Percentiles rank a stretch among this genome's conserved stretches.
These are phyloP conservation scores for Hevea brasiliensis DNA, from an alignment of 345 rosid species.

Conservation along the genomic window DNA sequence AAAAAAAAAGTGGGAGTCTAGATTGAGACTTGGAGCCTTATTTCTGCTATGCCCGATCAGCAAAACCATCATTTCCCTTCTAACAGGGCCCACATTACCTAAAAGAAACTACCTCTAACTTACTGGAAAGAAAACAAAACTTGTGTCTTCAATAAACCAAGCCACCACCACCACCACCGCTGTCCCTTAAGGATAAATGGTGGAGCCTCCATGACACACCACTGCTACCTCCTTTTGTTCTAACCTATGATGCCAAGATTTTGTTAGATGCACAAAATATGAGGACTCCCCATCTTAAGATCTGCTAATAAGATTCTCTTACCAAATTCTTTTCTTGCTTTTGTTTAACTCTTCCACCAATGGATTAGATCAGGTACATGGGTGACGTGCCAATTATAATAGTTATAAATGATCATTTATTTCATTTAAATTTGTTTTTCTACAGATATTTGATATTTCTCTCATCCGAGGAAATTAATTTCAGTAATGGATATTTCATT, in stretches of 20 bases:
- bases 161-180: conserved; percentile 13
- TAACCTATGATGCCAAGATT: conserved; percentile 21
- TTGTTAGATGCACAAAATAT: conserved; percentile 32
- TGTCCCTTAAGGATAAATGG: not conserved
- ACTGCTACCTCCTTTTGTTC: not conserved
- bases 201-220: conserved; percentile 10
- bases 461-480: no score
- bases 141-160: conserved; percentile 13
- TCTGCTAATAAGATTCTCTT: conserved; percentile 27
- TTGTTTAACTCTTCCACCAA: no score
- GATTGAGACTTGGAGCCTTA: conserved; percentile 14
- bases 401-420: no score
- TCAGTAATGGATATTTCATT: no score
- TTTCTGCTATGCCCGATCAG: not conserved
- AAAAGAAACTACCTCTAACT: conserved; percentile 22
- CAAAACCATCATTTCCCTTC: conserved; percentile 10
- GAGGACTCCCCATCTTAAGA: conserved; percentile 18
- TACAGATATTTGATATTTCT: no score
- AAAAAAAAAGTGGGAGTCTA: no score
- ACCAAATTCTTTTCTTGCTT: not conserved
- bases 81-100: conserved; percentile 20
- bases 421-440: no score
- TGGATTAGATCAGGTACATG: no score
- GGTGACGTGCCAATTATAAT: no score
- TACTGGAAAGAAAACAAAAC: no score